A percentile compares a stretch with the other conserved stretches of the same genome.
Conservation (phyloP, 306 rosid species). For the Senna tora region DNA sequence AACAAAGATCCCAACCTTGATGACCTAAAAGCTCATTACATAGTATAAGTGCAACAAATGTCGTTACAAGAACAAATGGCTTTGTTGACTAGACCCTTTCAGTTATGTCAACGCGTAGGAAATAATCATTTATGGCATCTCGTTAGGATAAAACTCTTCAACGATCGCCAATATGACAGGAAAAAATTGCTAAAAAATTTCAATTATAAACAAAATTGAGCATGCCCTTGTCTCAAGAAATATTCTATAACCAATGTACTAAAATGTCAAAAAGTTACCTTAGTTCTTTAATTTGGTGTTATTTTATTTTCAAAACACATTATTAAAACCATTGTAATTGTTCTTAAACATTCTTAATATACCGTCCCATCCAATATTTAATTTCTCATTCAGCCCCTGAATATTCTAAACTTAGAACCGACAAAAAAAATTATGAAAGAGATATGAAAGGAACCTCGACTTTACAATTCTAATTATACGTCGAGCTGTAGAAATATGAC, state of each 20-base stretch:
- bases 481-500: background rate
- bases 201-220: background rate
- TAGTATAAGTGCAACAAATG: slow-evolving; percentile 28
- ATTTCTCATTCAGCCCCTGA: background rate
- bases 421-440: background rate
- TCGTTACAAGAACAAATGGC: slow-evolving; percentile 18
- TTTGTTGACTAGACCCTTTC: slow-evolving; percentile 5
- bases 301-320: background rate
- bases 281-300: background rate
- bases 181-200: background rate
- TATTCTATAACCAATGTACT: background rate
- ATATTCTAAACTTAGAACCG: background rate
- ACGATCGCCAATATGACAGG: background rate
- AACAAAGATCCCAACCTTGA: slow-evolving; percentile 21
- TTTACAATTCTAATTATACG: background rate
- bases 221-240: background rate
- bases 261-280: background rate
- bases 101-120: background rate
- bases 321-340: background rate
- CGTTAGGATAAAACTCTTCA: background rate
- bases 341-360: background rate
- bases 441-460: background rate
- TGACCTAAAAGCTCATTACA: background rate
- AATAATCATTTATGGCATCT: background rate
- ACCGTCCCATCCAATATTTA: background rate